Percentiles rank a stretch among this genome's conserved stretches.
Evolutionary conservation across 768 basidiomycete species (phyloP).

Genomic region (Lentinula edodes): DNA sequence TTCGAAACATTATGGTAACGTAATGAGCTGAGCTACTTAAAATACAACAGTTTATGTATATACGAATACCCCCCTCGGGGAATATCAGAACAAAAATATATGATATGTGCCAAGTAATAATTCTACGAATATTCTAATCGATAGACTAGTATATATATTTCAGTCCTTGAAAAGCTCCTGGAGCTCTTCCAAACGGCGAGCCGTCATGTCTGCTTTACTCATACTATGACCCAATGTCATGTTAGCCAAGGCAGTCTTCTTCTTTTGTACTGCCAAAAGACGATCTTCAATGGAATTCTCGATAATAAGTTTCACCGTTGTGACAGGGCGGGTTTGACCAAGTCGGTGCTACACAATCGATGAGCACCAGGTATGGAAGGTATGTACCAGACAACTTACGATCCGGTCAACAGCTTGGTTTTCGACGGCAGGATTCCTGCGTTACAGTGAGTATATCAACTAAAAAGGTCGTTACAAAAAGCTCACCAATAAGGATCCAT

Average conservation of each 20-base stretch:
- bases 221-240: constrained; percentile 86
- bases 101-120: neutral
- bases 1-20: neutral
- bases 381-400: constrained; percentile 40
- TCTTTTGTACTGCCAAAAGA: constrained; percentile 87
- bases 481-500: constrained; percentile 94
- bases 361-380: constrained; percentile 3
- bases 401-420: constrained; percentile 98
- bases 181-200: constrained; percentile 85
- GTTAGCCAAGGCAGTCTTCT: constrained; percentile 92
- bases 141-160: neutral
- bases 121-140: neutral
- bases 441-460: constrained; percentile 3
- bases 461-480: neutral
- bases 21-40: neutral
- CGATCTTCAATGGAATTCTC: constrained; percentile 91
- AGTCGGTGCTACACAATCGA: constrained; percentile 71
- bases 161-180: constrained; percentile 59
- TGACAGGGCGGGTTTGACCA: constrained; percentile 89
- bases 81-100: neutral
- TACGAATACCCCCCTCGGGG: neutral
- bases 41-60: neutral
- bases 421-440: constrained; percentile 94
- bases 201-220: constrained; percentile 83
- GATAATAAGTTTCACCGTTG: constrained; percentile 90